Conservation (phyloP, 176 grass and related monocot genomes). For the Eleusine indica region DNA sequence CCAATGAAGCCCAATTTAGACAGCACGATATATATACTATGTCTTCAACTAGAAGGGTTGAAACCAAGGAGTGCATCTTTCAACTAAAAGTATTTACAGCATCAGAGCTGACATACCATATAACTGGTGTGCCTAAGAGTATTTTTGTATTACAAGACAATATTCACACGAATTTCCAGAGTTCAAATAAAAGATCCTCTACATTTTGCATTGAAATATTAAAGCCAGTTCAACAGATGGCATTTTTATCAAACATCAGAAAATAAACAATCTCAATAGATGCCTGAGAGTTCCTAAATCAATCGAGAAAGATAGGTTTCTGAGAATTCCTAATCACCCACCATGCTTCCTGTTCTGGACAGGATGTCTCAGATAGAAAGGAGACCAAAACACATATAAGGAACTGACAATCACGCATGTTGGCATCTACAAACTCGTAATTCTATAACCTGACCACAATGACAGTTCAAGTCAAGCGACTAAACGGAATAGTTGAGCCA, state of each 20-base stretch:
- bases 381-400: background rate
- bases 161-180: background rate
- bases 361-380: background rate
- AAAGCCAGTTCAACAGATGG: background rate
- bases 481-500: background rate
- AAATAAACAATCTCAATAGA: background rate
- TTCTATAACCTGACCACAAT: background rate
- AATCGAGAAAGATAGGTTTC: background rate
- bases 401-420: background rate
- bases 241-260: slow-evolving; percentile 3
- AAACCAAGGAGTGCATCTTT: background rate
- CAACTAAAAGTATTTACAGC: background rate
- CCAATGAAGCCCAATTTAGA: background rate
- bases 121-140: background rate
- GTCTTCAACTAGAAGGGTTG: background rate
- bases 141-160: background rate
- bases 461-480: background rate
- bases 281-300: background rate
- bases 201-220: background rate
- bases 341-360: background rate
- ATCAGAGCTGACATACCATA: background rate
- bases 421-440: background rate
- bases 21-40: background rate
- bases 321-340: background rate
- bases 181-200: background rate